Evolutionary conservation across 371 early-diverging fungal species (phyloP), one percentile per base, ranked within the genome.

Genomic region (Zopfochytrium polystomum): DNA sequence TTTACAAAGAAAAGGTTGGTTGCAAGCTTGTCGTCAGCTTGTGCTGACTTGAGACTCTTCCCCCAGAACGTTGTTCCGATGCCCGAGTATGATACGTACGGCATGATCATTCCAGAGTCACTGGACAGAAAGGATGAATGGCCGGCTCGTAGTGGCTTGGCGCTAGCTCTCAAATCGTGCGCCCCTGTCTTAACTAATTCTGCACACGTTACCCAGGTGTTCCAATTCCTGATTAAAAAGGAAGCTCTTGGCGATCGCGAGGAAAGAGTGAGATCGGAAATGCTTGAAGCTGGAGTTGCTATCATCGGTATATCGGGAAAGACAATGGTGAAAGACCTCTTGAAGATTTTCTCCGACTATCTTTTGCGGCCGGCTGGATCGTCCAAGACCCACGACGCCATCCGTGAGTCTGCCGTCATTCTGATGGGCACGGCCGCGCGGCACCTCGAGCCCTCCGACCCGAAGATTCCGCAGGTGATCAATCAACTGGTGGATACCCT

Each of bases 371-470:
- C 57, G 71, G 84, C 61, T 66, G 58, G 80, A 77, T 60, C 82
- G 2, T 65, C 70, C 0, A 70, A 66, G 52, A 68, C 68, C 1
- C 72, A 71, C 61, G 80, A 77, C 56, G 55, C 56, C 30, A 67
- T 80, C 35, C 71, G 95, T 44, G 94, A 95, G 72, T 82, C 89
- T 7, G 92, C 87, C 18, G 94, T 97, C 42, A 89, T 98, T 69
- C 75, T 95, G 52, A 85, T 93, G 52, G 97, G 96, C 55, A 90
- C 89, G 22, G 82, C 93, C 47, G 95, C 98, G 13, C 83, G 90
- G 66, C 89, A 92, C 67, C 71, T 98, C 60, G 85, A 86, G 11
- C 50, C 85, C 9, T 78, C 80, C 18, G 89, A 90, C 62, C 78
- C 80, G 51, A 85, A 87, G 68, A 86, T 95, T 34, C 84, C 83